These are phyloP conservation scores for Hemisphaericaspora xylofermentans DNA, from an alignment of 1,139 yeast species.

Conservation along the genomic window DNA sequence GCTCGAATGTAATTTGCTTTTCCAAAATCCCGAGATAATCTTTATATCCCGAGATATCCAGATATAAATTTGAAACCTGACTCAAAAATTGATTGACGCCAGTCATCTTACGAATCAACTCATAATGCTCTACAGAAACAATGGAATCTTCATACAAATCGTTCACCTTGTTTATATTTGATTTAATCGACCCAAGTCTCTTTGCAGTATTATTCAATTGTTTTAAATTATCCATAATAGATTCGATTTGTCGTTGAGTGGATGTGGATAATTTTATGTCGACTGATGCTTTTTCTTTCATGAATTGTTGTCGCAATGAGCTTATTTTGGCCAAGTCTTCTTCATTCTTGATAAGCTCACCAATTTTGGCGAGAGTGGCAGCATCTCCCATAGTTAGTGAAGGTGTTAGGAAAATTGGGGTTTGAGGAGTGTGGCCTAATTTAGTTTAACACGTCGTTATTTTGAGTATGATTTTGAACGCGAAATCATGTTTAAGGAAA, in stretches of 20 bases:
- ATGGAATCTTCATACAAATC: constrained; percentile 54
- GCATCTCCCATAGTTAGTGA: constrained; percentile 28
- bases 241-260: constrained; percentile 59
- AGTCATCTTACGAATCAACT: constrained; percentile 60
- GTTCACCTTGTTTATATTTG: constrained; percentile 60
- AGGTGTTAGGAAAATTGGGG: too few relatives aligned
- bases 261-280: constrained; percentile 69
- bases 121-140: constrained; percentile 54
- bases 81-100: constrained; percentile 69
- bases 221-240: constrained; percentile 42
- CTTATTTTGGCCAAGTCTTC: constrained; percentile 61
- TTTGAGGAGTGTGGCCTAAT: too few relatives aligned
- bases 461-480: too few relatives aligned
- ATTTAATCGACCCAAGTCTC: constrained; percentile 48
- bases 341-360: constrained; percentile 46
- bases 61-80: constrained; percentile 65
- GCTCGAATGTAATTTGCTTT: constrained; percentile 52
- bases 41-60: constrained; percentile 60
- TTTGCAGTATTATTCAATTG: constrained; percentile 36
- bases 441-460: too few relatives aligned
- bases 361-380: constrained; percentile 44
- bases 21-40: constrained; percentile 51
- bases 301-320: constrained; percentile 56
- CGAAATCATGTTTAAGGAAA: too few relatives aligned
- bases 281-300: constrained; percentile 68